Percentiles rank a stretch among this genome's conserved stretches.
Conservation (phyloP, 2,329 filamentous ascomycete genomes). For the Sporothrix variecibatus region DNA sequence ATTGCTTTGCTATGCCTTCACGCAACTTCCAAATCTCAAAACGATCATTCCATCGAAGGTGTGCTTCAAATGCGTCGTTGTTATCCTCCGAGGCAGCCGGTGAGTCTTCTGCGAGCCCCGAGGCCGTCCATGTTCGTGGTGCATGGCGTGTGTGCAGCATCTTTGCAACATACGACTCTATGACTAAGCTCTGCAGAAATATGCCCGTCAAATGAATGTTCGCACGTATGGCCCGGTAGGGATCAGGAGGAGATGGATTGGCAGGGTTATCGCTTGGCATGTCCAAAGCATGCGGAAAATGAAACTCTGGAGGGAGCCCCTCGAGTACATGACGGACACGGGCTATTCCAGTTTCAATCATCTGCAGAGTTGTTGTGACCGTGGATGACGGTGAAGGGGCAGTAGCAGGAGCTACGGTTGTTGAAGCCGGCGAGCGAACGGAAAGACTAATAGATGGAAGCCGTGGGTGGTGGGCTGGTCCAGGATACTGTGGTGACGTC, state of each 20-base stretch:
- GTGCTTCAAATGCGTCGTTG: neutral
- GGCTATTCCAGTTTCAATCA: neutral
- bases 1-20: neutral
- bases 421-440: neutral
- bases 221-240: conserved; percentile 6
- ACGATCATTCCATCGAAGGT: conserved; percentile 4
- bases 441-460: neutral
- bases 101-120: neutral
- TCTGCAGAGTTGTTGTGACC: neutral
- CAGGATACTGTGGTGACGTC: neutral
- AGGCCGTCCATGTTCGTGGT: conserved; percentile 9
- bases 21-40: conserved; percentile 15
- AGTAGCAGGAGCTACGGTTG: neutral
- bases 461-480: neutral
- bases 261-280: neutral
- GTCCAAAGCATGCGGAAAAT: neutral
- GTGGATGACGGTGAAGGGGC: neutral
- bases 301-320: neutral
- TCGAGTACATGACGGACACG: conserved; percentile 1
- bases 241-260: neutral
- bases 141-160: conserved; percentile 1
- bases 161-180: conserved; percentile 7
- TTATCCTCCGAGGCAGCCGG: neutral
- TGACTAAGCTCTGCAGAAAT: conserved; percentile 3
- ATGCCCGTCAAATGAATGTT: neutral